These are phyloP conservation scores for Circinella minor DNA, from an alignment of 371 early-diverging fungal species.

Conservation along the genomic window DNA sequence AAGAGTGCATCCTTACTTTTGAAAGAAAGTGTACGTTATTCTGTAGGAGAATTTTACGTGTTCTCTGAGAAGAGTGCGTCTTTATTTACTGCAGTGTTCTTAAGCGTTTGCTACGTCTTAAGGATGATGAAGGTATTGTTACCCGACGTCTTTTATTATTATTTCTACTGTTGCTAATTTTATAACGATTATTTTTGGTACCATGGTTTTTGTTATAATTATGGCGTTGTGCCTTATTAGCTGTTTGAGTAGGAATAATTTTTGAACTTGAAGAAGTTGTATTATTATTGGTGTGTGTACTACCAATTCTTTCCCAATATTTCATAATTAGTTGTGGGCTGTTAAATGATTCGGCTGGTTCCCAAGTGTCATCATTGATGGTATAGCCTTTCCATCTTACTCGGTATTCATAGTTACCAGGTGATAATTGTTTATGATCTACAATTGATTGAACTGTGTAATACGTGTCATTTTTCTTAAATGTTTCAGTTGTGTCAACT, in stretches of 20 bases:
- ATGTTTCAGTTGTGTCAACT: conserved; percentile 4
- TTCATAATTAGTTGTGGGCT: conserved; percentile 1
- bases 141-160: neutral
- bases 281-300: conserved; percentile 6
- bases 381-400: conserved; percentile 13
- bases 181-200: neutral
- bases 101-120: neutral
- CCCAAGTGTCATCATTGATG: conserved; percentile 12
- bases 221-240: neutral
- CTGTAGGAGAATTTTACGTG: too few species aligned
- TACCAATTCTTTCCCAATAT: conserved; percentile 14
- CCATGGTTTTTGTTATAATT: neutral
- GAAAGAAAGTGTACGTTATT: too few species aligned
- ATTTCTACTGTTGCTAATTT: too few species aligned
- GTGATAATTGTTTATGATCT: conserved; percentile 1
- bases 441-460: conserved; percentile 11
- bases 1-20: too few species aligned
- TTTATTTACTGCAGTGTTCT: neutral
- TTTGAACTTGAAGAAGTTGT: neutral
- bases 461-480: conserved; percentile 10
- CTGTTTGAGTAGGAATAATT: too few species aligned
- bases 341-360: conserved; percentile 4
- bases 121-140: neutral
- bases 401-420: conserved; percentile 9
- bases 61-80: neutral